Base-by-base conservation (phyloP, 1,284 basidiomycete genomes). In the Sutorius eximius region DNA sequence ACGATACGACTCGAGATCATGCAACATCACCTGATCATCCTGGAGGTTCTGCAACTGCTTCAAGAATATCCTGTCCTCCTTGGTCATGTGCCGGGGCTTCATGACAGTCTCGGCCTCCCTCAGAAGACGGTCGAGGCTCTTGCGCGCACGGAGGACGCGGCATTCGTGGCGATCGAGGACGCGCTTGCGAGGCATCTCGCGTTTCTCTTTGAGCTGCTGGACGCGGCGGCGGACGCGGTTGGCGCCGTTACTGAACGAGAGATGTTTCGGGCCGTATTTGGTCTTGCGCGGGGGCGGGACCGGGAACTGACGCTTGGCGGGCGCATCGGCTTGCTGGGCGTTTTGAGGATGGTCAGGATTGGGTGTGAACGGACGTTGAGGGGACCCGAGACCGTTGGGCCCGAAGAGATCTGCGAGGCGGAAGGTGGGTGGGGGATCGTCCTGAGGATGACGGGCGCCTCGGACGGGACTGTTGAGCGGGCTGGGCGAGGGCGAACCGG, bases 21-120 rank as follows among this genome's bases (percentile, higher is more conserved):
- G 55, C 1, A 42, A 6, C 46, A 56, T 29, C 5, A 36, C 13
- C 3, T 67, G 55, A 6, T 69, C 52, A 3, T 61, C 15, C 3
- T 59, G 55, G 16, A 70, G 58, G 0, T 40, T 45, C 15, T 4
- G n/a, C 0, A 73, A 51, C 16, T 70, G 65, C 44, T 55, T 27
- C 53, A 71, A 34, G 37, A 71, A 68, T n/a, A 69, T 53, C 15
- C 13, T 51, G 34, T 71, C 69, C 22, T 61, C 50, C 7, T 27
- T 11, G 18, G 44, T 30, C 65, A 68, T 61, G 15, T 36, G 24
- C 5, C 37, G 48, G 1, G 57, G 45, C 4, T 12, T 36, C 63
- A 66, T 68, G 12, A 64, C 15, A 41, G n/a, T 2, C 36, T 59
- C 41, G 1, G 59, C 65, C 13, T 61, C 46, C 20, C 6, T 40